Evolutionary conservation across 257 asterid genomes (phyloP).

Genomic region (Solanum clarkiae): DNA sequence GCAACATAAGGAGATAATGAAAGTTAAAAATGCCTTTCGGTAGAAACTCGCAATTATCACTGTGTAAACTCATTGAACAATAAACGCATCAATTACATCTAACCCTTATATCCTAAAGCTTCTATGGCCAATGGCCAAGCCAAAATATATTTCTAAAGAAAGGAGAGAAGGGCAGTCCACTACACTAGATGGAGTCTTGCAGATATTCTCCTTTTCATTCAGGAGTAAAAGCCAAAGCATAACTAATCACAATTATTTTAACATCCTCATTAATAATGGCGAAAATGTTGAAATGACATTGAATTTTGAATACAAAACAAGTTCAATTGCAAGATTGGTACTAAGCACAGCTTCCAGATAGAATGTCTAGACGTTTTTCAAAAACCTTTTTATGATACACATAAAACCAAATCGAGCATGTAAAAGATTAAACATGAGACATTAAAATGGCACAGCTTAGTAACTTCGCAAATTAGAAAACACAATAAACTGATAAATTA

Average conservation of each 20-base stretch:
- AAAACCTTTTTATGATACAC: too few relatives aligned
- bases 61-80: not conserved
- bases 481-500: not conserved
- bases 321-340: not conserved
- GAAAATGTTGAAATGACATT: not conserved
- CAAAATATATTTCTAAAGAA: not conserved
- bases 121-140: not conserved
- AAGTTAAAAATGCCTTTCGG: not conserved
- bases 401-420: not conserved
- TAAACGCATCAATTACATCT: not conserved
- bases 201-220: not conserved
- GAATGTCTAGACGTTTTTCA: not conserved
- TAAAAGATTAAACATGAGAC: not conserved
- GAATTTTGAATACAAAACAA: not conserved
- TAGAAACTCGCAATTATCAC: not conserved
- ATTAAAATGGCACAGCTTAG: not conserved
- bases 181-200: not conserved
- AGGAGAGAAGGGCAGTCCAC: not conserved
- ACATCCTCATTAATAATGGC: not conserved
- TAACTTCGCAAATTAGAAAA: not conserved
- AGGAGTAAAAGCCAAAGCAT: not conserved
- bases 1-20: not conserved
- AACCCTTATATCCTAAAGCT: not conserved
- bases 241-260: not conserved
- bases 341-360: not conserved